Base-by-base conservation (phyloP, 176 grass and related monocot species). In the Oryza officinalis region DNA sequence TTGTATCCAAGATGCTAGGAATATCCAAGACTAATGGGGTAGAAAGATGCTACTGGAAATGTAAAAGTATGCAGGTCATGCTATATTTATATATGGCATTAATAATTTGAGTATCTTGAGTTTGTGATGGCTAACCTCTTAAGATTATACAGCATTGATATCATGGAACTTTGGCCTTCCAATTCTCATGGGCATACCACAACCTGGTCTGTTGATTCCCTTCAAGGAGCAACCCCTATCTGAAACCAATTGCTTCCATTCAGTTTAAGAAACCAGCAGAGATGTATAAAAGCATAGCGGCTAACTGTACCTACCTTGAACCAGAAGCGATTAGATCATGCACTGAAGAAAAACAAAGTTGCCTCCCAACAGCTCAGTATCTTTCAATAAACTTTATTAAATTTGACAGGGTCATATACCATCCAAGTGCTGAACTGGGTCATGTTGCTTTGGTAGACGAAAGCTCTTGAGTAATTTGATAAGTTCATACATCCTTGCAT, bases 391-490 rank as follows among this genome's bases (percentile, higher is more conserved):
- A 32, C 64, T 68, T 69, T 46, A 79, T 5, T 26, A 1, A 69
- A 13, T 57, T 49, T 38, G 14, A 40, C 27, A 50, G 71, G 66
- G 13, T 71, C 72, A 44, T 32, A 47, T 18, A 83, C 15, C 67
- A 3, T 78, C 79, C 3, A 22, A 14, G 26, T 52, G 13, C 46
- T 80, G 49, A 86, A 78, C 49, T 33, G 50, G 84, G 40, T 63
- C 50, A 17, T 25, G 67, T 85, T 83, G 66, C 35, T 90, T 96
- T 64, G 77, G 60, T 33, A 82, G 27, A 37, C 75, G 49, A 28
- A 86, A 82, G 69, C 65, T 92, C 88, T 94, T 99, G 69, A 96
- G 91, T 89, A 96, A 81, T 80, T 91, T 99, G 79, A 92, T 90
- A 81, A 99, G 86, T 71, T 99, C 96, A 79, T 91, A 99, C 20